Percentiles rank a stretch among this genome's conserved stretches.
Evolutionary conservation across 208 protist species (phyloP).

Genomic region (Leishmania aethiopica): DNA sequence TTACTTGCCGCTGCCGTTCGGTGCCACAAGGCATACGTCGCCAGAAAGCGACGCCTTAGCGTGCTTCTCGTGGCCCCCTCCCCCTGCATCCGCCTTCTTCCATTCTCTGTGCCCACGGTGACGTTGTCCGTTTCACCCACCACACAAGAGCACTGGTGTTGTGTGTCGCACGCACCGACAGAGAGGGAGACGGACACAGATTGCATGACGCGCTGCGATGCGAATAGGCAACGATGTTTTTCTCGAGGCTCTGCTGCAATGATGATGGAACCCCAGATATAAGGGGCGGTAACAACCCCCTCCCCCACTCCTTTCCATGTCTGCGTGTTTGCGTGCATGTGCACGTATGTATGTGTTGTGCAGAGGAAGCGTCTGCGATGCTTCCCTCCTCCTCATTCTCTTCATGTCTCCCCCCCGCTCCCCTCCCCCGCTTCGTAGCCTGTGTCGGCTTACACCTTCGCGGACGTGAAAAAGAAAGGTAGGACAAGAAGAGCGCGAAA

Average conservation of each 20-base stretch:
- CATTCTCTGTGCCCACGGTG: neutral
- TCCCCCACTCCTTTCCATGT: conserved; percentile 2
- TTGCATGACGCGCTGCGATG: neutral
- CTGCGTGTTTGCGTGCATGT: neutral
- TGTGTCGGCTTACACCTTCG: neutral
- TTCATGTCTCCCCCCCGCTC: neutral
- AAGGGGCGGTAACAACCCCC: neutral
- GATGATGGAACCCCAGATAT: neutral
- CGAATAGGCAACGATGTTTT: neutral
- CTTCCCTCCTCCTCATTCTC: neutral
- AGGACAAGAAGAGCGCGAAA: neutral
- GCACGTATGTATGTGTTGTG: conserved; percentile 1
- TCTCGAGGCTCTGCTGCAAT: neutral
- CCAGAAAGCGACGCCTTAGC: neutral
- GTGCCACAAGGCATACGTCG: neutral
- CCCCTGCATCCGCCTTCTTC: neutral
- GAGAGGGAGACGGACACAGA: neutral
- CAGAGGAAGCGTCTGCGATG: neutral
- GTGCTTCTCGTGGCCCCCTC: neutral
- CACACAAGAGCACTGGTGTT: neutral
- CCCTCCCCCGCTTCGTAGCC: neutral
- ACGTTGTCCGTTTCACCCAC: neutral
- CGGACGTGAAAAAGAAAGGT: neutral
- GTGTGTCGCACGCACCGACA: neutral
- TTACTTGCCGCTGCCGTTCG: neutral